Base-by-base conservation (phyloP, 2,329 filamentous ascomycete genomes). In the Verticillium dahliae region DNA sequence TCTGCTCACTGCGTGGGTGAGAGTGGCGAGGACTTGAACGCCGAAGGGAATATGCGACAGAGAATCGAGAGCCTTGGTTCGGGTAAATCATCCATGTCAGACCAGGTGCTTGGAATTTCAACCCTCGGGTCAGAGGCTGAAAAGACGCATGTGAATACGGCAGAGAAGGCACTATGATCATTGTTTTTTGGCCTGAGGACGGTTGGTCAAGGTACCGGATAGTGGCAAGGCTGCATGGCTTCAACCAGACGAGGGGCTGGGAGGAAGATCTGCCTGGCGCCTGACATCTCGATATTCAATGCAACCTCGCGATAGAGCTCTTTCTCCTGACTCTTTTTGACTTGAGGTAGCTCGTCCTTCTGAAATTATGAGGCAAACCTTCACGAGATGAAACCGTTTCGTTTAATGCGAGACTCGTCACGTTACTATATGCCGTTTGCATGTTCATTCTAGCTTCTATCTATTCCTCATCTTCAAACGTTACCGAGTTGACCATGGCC, bases 401-500 rank as follows among this genome's bases (percentile, higher is more conserved):
- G 14, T 22, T 15, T 6, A 37, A 57, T 18, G 11, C 18, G 18
- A 22, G 22, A 9, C 33, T 10, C 33, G n/a, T 5, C 55, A 7
- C 14, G 57, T 35, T 39, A 33, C 38, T 58, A 33, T 33, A 5
- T 15, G 11, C 37, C 14, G 34, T 34, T 38, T 10, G 45, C 18
- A 2, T 18, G 9, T 27, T 10, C 3, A 1, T 7, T 11, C 45
- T 4, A 52, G 18, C 7, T 11, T n/a, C 39, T 10, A 57, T 9
- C 57, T 62, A 71, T 31, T 69, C 63, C 56, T 84, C 57, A 84
- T 89, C 65, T 0, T 70, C 71, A 65, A 73, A 77, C 1, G 74
- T 71, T 4, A 83, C 81, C 0, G 79, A 80, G 63, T 84, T 75
- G 52, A 83, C 77, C 56, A 81, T 71, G 0, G 80, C 82, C 82